Conservation (phyloP, 495 filamentous ascomycete genomes). For the Annulohypoxylon moriforme region DNA sequence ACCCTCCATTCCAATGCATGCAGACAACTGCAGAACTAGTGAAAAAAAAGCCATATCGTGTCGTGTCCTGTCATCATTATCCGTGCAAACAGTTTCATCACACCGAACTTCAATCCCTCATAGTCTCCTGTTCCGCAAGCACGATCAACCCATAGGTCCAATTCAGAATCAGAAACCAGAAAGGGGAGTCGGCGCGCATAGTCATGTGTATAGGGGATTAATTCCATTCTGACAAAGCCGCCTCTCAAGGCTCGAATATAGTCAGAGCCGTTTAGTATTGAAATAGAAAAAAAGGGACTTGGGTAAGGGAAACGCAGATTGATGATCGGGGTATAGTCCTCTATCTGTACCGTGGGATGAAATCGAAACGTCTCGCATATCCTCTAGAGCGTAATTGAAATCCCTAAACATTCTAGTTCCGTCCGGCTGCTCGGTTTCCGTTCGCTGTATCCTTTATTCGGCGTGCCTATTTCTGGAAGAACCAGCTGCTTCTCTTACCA, state of each 20-base stretch:
- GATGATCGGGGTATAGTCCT: conserved; percentile 44
- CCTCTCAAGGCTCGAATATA: conserved; percentile 14
- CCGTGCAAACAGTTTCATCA: conserved; percentile 38
- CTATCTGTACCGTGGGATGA: conserved; percentile 40
- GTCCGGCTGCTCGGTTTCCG: conserved; percentile 16
- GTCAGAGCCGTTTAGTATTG: conserved; percentile 5
- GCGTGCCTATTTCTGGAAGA: conserved; percentile 61
- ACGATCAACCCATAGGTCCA: conserved; percentile 1
- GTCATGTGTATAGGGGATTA: neutral
- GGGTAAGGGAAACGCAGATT: conserved; percentile 17
- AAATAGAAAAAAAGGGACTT: conserved; percentile 19
- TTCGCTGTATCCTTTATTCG: conserved; percentile 10
- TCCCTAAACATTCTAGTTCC: conserved; percentile 32
- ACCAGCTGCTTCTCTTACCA: conserved; percentile 67
- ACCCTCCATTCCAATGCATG: conserved; percentile 37
- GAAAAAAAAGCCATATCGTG: conserved; percentile 37
- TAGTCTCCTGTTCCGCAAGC: conserved; percentile 1
- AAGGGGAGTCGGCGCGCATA: neutral
- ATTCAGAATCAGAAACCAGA: neutral
- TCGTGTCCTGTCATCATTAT: conserved; percentile 41
- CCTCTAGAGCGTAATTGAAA: conserved; percentile 31
- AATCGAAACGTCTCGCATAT: conserved; percentile 29
- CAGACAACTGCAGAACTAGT: conserved; percentile 24
- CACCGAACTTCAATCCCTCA: conserved; percentile 16
- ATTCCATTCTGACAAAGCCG: conserved; percentile 17